Evolutionary conservation across 306 rosid genomes (phyloP), one percentile per base, ranked within the genome.

Genomic region (Acacia melanoxylon): DNA sequence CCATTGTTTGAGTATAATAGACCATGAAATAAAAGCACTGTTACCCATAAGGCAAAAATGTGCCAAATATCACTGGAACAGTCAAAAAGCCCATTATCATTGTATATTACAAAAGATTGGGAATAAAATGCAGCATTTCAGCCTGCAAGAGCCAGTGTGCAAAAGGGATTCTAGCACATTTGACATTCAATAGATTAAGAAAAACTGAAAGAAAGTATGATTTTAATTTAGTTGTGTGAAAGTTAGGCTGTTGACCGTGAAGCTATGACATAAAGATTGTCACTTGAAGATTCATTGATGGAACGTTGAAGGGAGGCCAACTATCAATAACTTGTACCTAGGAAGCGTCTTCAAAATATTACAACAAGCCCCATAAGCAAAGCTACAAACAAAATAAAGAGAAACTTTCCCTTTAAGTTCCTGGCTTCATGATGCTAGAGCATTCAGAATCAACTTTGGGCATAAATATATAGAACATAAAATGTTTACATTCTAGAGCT

Each of bases 401-500:
- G 68, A 81, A 24, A 72, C 19, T 72, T 48, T 6, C 33, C 66
- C 19, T 51, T 49, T 29, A 70, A 16, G 15, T 16, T 20, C 52
- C 52, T 49, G 6, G 48, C n/a, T 68, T 72, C 61, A 48, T 83
- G 75, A 62, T 49, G 75, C 51, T 48, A 25, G 49, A 14, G 35
- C 59, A 82, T 29, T 27, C 52, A 2, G 49, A 16, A 45, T 75
- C 41, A 68, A 41, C 3, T 42, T 69, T 2, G 52, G 59, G 51
- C 49, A 75, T 54, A 41, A 80, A 63, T 25, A 68, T 48, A 20
- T 56, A 20, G 66, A 58, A 6, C 80, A 72, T 33, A 65, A 44
- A 44, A 20, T 59, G 41, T 76, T 15, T 44, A 80, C 72, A 76
- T 24, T 79, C 44, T 61, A 86, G 11, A 66, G 80, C 41, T 24